A percentile compares a stretch with the other conserved stretches of the same genome.
Conservation (phyloP, 345 rosid species). For the Camelina hispida region DNA sequence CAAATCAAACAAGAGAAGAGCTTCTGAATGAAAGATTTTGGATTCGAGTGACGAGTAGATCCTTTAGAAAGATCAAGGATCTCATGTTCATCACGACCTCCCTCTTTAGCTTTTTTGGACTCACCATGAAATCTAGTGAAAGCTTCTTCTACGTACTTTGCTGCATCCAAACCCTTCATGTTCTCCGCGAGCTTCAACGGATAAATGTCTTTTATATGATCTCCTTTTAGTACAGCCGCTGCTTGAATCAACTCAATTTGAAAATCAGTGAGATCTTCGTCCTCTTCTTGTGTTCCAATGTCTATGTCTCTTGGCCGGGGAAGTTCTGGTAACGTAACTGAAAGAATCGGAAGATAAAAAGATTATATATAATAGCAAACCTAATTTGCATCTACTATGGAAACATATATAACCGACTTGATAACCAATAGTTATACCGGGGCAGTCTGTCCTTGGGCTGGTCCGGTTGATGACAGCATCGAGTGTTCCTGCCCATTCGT, state of each 20-base stretch:
- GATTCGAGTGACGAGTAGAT: constrained; percentile 21
- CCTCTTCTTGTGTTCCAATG: constrained; percentile 46
- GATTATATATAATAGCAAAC: background rate
- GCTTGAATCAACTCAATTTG: constrained; percentile 62
- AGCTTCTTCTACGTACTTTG: constrained; percentile 55
- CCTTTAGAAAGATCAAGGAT: constrained; percentile 43
- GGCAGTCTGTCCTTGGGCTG: constrained; percentile 72
- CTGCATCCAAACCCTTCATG: constrained; percentile 56
- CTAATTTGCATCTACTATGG: constrained; percentile 13
- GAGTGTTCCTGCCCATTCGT: constrained; percentile 90
- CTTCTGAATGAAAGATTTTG: constrained; percentile 50
- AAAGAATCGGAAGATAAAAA: background rate
- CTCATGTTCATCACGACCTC: constrained; percentile 47
- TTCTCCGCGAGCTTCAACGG: constrained; percentile 55
- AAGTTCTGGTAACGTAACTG: constrained; percentile 59
- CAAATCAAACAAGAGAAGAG: constrained; percentile 64
- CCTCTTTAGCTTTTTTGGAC: constrained; percentile 52
- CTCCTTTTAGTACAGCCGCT: constrained; percentile 70
- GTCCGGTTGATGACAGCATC: constrained; percentile 62
- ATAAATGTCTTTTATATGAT: constrained; percentile 48
- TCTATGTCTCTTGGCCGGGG: constrained; percentile 48
- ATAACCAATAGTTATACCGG: constrained; percentile 53
- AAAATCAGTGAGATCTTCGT: constrained; percentile 59
- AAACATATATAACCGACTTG: constrained; percentile 14
- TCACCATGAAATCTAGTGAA: constrained; percentile 50